These are phyloP conservation scores for Hygrophorus russula DNA, from an alignment of 768 basidiomycete genomes.

Conservation along the genomic window DNA sequence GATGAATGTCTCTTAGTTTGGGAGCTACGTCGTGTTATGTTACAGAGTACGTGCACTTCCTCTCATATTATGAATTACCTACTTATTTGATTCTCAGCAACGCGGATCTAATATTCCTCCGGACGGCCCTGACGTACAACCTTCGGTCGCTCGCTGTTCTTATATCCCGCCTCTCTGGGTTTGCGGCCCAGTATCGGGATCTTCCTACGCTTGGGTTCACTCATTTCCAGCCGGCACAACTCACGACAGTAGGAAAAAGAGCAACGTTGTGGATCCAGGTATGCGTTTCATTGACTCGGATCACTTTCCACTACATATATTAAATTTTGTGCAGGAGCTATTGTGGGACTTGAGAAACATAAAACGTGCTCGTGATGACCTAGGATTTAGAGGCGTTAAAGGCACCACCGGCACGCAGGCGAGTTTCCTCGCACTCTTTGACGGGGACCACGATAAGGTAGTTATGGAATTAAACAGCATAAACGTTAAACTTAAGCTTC, in stretches of 20 bases:
- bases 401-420: constrained; percentile 99
- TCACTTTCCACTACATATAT: not conserved
- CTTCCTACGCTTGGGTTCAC: constrained; percentile 96
- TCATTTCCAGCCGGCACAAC: constrained; percentile 97
- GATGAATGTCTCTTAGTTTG: not conserved
- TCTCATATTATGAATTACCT: not conserved
- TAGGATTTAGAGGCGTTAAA: constrained; percentile 97
- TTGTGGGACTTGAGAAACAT: constrained; percentile 95
- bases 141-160: constrained; percentile 82
- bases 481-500: not conserved
- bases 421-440: constrained; percentile 87
- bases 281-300: constrained; percentile 3
- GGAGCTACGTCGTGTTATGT: constrained; percentile 80
- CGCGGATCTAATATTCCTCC: constrained; percentile 95
- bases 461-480: not conserved
- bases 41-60: constrained; percentile 62
- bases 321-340: constrained; percentile 48
- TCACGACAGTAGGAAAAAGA: constrained; percentile 96
- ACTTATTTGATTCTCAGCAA: constrained; percentile 44
- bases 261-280: constrained; percentile 96
- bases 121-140: constrained; percentile 73
- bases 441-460: constrained; percentile 90
- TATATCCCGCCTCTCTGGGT: constrained; percentile 77
- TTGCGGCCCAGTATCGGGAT: constrained; percentile 77
- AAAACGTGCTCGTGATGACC: constrained; percentile 76